Evolutionary conservation across 2,329 filamentous ascomycete genomes (phyloP).

Genomic region (Chaetoscypha palmicola): DNA sequence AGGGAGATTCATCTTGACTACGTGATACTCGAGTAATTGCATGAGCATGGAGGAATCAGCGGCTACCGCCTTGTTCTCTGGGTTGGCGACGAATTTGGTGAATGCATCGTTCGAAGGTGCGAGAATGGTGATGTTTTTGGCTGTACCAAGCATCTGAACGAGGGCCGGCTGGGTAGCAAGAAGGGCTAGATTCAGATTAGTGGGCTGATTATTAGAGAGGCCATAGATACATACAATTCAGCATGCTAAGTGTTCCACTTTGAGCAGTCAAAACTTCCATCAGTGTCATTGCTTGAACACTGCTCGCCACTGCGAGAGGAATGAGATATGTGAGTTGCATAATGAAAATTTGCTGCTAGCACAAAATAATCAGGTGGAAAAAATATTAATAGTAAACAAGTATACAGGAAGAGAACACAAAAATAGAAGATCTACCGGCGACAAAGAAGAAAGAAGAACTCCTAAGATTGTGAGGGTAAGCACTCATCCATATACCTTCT

Average conservation of each 20-base stretch:
- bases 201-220: background rate
- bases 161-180: conserved; percentile 8
- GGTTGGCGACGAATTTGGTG: conserved; percentile 21
- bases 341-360: background rate
- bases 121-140: conserved; percentile 44
- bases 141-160: conserved; percentile 8
- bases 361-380: background rate
- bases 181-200: background rate
- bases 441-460: conserved; percentile 1
- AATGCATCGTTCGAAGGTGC: conserved; percentile 31
- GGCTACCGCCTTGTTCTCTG: conserved; percentile 14
- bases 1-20: conserved; percentile 22
- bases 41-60: conserved; percentile 32
- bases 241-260: conserved; percentile 5
- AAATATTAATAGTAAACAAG: background rate
- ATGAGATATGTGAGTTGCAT: conserved; percentile 8
- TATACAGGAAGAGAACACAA: background rate
- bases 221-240: background rate
- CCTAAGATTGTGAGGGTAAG: background rate
- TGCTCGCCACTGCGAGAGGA: conserved; percentile 3
- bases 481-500: conserved; percentile 3
- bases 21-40: conserved; percentile 25
- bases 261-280: conserved; percentile 4
- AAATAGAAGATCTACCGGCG: conserved; percentile 2
- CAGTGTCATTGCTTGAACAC: background rate